phyloP scores from a whole-genome alignment of 805 yeast genomes.

The Candida ortonii region DNA sequence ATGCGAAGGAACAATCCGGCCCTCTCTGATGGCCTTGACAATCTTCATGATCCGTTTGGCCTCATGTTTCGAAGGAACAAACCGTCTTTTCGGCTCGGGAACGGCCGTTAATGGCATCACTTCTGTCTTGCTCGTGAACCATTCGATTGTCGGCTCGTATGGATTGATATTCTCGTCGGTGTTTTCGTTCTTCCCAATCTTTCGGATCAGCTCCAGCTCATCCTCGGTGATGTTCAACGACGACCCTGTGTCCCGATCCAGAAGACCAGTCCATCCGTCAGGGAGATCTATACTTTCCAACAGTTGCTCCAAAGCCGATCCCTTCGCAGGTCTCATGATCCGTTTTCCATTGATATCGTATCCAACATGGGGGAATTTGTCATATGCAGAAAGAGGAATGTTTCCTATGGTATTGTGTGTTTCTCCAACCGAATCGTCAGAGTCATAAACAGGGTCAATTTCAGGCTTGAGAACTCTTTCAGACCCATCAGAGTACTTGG shows the following conservation, averaged over 20 bases:
- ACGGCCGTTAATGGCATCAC: slow-evolving; percentile 88
- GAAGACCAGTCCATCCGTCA: slow-evolving; percentile 97
- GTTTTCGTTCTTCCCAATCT: slow-evolving; percentile 79
- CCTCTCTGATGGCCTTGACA: slow-evolving; percentile 94
- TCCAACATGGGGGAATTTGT: slow-evolving; percentile 96
- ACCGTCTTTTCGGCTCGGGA: slow-evolving; percentile 97
- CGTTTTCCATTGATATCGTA: slow-evolving; percentile 96
- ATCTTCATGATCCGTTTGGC: slow-evolving; percentile 95
- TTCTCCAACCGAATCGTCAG: slow-evolving; percentile 89
- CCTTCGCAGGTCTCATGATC: slow-evolving; percentile 98
- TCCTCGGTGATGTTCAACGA: slow-evolving; percentile 79
- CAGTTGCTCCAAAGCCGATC: slow-evolving; percentile 87
- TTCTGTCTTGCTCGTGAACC: slow-evolving; percentile 87
- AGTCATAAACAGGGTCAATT: slow-evolving; percentile 90
- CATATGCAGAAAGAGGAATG: slow-evolving; percentile 89
- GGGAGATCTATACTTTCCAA: slow-evolving; percentile 91
- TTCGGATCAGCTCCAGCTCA: slow-evolving; percentile 83
- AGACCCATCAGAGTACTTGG: slow-evolving; percentile 73
- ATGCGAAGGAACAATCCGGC: slow-evolving; percentile 80
- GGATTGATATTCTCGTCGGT: slow-evolving; percentile 81
- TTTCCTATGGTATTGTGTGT: slow-evolving; percentile 86
- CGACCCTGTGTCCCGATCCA: slow-evolving; percentile 86
- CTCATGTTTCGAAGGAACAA: slow-evolving; percentile 94
- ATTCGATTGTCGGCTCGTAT: slow-evolving; percentile 90
- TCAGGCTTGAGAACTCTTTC: slow-evolving; percentile 81